Conservation (phyloP, 306 rosid species). For the Comarum palustre region DNA sequence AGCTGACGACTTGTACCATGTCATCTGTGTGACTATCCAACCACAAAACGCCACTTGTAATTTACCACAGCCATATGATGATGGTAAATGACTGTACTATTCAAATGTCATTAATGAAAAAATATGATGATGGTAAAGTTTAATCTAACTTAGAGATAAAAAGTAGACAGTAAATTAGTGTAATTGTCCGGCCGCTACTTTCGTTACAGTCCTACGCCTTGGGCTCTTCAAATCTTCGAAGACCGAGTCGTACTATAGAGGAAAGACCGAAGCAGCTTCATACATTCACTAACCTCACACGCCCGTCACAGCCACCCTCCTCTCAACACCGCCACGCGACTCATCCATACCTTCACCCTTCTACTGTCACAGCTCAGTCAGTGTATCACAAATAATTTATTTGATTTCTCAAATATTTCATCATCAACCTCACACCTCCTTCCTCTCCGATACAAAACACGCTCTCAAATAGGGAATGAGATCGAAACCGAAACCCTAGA, state of each 20-base stretch:
- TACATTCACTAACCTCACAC: background rate
- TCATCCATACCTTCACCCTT: background rate
- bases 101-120: too few species aligned
- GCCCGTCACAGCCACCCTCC: background rate
- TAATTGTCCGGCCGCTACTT: background rate
- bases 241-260: constrained; percentile 6
- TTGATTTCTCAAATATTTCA: constrained; percentile 5
- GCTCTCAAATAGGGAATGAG: constrained; percentile 3
- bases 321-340: background rate
- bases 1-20: too few species aligned
- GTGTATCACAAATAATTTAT: background rate
- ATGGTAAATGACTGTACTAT: too few species aligned
- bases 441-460: background rate
- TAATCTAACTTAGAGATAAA: background rate
- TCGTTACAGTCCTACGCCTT: background rate
- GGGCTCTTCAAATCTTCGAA: background rate
- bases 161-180: background rate
- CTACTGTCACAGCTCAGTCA: background rate
- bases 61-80: too few species aligned
- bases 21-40: too few species aligned
- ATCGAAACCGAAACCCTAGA: constrained; percentile 31
- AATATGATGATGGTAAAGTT: background rate
- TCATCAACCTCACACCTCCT: constrained; percentile 5
- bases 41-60: too few species aligned
- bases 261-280: background rate